phyloP scores from a whole-genome alignment of 441 rosid genomes.

The Jatropha multifida region DNA sequence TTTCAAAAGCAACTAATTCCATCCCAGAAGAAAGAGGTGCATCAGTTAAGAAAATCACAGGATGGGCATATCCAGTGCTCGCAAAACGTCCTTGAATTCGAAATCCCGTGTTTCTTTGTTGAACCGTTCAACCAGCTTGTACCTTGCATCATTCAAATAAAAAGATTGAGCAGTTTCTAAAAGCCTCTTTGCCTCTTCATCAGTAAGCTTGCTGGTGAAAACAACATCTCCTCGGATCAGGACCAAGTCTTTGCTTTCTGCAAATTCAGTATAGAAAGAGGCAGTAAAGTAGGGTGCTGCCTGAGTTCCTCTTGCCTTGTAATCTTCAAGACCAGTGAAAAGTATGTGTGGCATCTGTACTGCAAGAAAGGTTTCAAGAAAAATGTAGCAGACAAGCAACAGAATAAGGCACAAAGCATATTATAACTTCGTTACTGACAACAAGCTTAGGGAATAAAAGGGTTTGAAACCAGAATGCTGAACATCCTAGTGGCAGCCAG shows the following conservation, averaged over 20 bases:
- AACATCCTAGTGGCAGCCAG: background rate
- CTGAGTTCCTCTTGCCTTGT: slow-evolving; percentile 93
- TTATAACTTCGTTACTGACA: background rate
- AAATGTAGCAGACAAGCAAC: background rate
- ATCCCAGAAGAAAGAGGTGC: background rate
- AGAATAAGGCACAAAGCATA: slow-evolving; percentile 7
- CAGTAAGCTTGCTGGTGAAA: slow-evolving; percentile 82
- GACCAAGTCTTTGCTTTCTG: slow-evolving; percentile 76
- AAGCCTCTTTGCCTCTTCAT: slow-evolving; percentile 80
- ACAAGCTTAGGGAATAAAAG: background rate
- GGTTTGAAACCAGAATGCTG: background rate
- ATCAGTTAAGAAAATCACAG: slow-evolving; percentile 33
- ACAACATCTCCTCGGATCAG: slow-evolving; percentile 80
- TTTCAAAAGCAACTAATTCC: background rate
- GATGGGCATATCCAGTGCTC: slow-evolving; percentile 73
- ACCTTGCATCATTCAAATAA: slow-evolving; percentile 71
- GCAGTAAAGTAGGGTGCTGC: slow-evolving; percentile 74
- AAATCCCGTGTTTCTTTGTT: slow-evolving; percentile 72
- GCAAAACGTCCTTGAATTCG: slow-evolving; percentile 83
- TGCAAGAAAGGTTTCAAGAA: slow-evolving; percentile 33
- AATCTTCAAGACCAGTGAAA: slow-evolving; percentile 95
- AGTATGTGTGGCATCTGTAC: slow-evolving; percentile 86
- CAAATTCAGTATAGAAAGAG: slow-evolving; percentile 69
- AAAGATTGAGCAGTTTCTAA: slow-evolving; percentile 82
- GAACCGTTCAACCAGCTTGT: slow-evolving; percentile 76